These are phyloP conservation scores for Entomortierella parvispora DNA, from an alignment of 192 early-diverging fungal species.

Conservation along the genomic window DNA sequence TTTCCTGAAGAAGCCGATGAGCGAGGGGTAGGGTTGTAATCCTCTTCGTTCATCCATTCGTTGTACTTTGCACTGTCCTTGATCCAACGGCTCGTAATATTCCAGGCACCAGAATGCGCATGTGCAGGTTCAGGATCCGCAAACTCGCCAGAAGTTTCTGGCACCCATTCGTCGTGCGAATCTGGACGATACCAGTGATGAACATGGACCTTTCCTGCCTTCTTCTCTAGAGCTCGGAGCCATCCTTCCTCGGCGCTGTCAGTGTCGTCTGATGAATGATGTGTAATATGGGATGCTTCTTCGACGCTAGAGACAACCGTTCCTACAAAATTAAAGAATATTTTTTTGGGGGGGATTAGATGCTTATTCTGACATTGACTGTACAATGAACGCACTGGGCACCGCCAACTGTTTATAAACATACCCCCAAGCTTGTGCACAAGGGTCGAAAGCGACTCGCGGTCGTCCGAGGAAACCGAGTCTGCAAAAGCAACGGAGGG, in stretches of 20 bases:
- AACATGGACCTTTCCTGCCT: slow-evolving; percentile 66
- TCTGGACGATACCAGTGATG: slow-evolving; percentile 86
- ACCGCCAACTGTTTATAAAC: no score
- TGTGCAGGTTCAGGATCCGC: slow-evolving; percentile 68
- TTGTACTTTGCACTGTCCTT: slow-evolving; percentile 75
- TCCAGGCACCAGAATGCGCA: slow-evolving; percentile 73
- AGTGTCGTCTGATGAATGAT: slow-evolving; percentile 34
- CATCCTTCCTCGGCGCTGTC: slow-evolving; percentile 54
- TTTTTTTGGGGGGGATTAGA: not conserved
- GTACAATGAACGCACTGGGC: not conserved
- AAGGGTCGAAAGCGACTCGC: slow-evolving; percentile 30
- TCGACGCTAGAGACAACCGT: slow-evolving; percentile 23
- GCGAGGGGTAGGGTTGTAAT: slow-evolving; percentile 66
- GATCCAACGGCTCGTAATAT: slow-evolving; percentile 75
- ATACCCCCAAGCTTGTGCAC: slow-evolving; percentile 58
- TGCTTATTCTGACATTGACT: not conserved
- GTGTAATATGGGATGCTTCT: slow-evolving; percentile 59
- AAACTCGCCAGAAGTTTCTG: slow-evolving; percentile 60
- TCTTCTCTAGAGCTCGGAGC: slow-evolving; percentile 67
- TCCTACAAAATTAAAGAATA: slow-evolving; percentile 26
- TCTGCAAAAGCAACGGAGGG: slow-evolving; percentile 57
- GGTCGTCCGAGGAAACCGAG: slow-evolving; percentile 26
- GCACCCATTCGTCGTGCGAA: slow-evolving; percentile 80
- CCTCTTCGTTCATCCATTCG: slow-evolving; percentile 89
- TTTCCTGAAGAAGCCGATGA: slow-evolving; percentile 8